Conservation (phyloP, 345 rosid species). For the Sonneratia alba region DNA sequence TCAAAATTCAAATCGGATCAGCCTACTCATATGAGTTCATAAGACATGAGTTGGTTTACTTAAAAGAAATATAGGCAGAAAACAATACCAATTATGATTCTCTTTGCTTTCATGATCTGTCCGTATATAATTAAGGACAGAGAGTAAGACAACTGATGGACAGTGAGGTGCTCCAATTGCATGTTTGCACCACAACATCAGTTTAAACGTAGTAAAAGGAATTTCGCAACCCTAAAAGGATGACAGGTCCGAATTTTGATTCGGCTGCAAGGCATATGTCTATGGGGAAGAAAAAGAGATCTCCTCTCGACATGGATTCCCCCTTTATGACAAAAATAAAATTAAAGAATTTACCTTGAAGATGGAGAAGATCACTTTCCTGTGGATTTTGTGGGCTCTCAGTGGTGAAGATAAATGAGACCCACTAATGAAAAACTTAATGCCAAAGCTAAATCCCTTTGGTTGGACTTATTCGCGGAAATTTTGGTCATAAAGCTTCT, state of each 20-base stretch:
- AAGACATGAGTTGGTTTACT: no score
- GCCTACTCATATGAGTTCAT: no score
- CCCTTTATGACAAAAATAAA: no score
- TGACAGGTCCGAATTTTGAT: neutral
- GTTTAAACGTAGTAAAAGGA: no score
- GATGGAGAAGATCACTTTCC: conserved; percentile 21
- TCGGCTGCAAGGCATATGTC: neutral
- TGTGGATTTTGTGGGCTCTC: conserved; percentile 39
- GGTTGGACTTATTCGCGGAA: conserved; percentile 5
- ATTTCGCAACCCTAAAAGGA: no score
- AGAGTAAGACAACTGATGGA: neutral
- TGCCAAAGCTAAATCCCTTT: conserved; percentile 10
- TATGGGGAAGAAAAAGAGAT: no score
- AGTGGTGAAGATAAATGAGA: conserved; percentile 9
- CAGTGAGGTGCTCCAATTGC: neutral
- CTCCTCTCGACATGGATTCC: conserved; percentile 13
- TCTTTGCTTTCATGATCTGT: neutral
- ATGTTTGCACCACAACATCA: no score
- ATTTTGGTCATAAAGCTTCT: conserved; percentile 2
- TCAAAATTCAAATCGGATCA: no score
- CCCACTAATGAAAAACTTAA: conserved; percentile 10
- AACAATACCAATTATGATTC: neutral
- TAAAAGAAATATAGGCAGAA: no score
- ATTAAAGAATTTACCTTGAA: neutral
- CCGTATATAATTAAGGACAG: neutral